Evolutionary conservation across 31 red algal species (phyloP).

Genomic region (Odonthalia washingtoniensis): DNA sequence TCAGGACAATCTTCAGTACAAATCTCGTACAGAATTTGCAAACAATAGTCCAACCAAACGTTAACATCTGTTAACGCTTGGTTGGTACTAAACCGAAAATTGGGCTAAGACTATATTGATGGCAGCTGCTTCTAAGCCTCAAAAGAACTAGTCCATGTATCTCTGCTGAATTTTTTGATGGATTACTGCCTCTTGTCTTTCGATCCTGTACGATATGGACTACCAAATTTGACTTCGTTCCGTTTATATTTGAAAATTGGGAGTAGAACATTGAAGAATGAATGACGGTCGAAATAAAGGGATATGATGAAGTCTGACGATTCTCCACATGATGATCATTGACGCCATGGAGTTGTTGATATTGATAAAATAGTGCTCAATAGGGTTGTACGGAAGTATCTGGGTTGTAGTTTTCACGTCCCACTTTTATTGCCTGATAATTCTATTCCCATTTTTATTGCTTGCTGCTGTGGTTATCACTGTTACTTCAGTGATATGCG

Average conservation of each 20-base stretch:
- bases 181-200: not conserved
- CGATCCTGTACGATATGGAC: not conserved
- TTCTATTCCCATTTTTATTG: no score
- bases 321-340: not conserved
- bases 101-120: not conserved
- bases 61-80: no score
- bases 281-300: not conserved
- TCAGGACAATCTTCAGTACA: not conserved
- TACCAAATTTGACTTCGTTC: not conserved
- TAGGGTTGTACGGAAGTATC: no score
- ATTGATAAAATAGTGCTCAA: not conserved
- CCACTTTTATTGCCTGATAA: no score
- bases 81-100: not conserved
- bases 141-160: not conserved
- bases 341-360: not conserved
- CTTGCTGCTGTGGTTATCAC: no score
- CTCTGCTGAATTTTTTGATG: not conserved
- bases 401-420: no score
- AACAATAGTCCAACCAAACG: not conserved
- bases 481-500: no score
- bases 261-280: not conserved
- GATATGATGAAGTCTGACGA: not conserved
- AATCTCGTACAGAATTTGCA: not conserved
- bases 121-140: not conserved
- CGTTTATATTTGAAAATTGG: not conserved